A percentile compares a stretch with the other conserved stretches of the same genome.
Evolutionary conservation across 2,329 filamentous ascomycete genomes (phyloP).

Genomic region (Leptographium procerum): DNA sequence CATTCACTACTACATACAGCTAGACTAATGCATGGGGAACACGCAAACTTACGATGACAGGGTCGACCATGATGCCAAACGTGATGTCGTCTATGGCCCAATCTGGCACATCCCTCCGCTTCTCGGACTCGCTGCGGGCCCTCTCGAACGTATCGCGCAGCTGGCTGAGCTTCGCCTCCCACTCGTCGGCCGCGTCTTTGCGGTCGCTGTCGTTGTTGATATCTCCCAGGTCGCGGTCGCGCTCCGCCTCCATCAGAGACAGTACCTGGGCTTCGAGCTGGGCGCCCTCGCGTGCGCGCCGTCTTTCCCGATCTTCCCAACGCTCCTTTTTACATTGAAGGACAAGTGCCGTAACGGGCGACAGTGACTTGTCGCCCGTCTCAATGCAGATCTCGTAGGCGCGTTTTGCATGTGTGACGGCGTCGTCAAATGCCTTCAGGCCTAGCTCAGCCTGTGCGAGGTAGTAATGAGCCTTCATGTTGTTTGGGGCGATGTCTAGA

Average conservation of each 20-base stretch:
- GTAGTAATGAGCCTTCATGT: slow-evolving; percentile 76
- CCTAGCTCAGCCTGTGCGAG: slow-evolving; percentile 74
- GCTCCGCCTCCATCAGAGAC: slow-evolving; percentile 34
- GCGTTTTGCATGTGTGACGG: slow-evolving; percentile 54
- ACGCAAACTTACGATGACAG: slow-evolving; percentile 38
- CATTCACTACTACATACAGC: background rate
- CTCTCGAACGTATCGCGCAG: slow-evolving; percentile 40
- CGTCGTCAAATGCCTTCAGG: slow-evolving; percentile 60
- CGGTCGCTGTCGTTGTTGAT: slow-evolving; percentile 27
- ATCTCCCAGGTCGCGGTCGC: slow-evolving; percentile 27
- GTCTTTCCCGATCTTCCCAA: slow-evolving; percentile 66
- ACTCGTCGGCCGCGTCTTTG: slow-evolving; percentile 35
- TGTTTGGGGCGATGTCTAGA: slow-evolving; percentile 52
- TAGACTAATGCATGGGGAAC: background rate
- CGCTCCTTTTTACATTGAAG: slow-evolving; percentile 73
- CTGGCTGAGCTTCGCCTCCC: slow-evolving; percentile 30
- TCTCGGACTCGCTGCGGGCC: slow-evolving; percentile 31
- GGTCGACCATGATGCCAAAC: slow-evolving; percentile 64
- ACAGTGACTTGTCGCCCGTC: slow-evolving; percentile 53
- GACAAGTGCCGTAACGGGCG: slow-evolving; percentile 61
- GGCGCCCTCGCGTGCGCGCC: slow-evolving; percentile 41
- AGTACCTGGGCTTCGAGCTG: slow-evolving; percentile 52
- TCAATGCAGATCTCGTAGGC: slow-evolving; percentile 61
- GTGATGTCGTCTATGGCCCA: slow-evolving; percentile 68
- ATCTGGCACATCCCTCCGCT: slow-evolving; percentile 54